Evolutionary conservation across 75 land plant genomes (phyloP).

Genomic region (Picea glauca): DNA sequence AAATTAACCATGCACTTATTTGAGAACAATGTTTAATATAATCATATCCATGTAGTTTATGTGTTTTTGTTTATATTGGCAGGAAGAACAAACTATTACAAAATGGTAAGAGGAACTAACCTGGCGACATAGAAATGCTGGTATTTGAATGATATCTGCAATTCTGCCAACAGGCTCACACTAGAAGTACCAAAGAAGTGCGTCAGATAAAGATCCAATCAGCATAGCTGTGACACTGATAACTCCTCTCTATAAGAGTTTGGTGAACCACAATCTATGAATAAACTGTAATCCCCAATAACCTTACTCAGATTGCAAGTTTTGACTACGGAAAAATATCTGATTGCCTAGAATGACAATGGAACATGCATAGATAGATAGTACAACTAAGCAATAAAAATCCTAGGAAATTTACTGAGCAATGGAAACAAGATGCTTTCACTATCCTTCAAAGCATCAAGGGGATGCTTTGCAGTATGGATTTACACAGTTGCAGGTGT

Average conservation of each 20-base stretch:
- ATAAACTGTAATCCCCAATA: too few species aligned
- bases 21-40: neutral
- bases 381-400: too few species aligned
- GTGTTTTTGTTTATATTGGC: neutral
- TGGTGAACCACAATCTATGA: too few species aligned
- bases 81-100: neutral
- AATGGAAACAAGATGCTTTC: too few species aligned
- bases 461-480: too few species aligned
- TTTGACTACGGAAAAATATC: neutral
- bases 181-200: constrained; percentile 26
- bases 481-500: too few species aligned
- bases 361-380: too few species aligned
- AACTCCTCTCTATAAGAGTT: neutral
- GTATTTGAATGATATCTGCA: constrained; percentile 99
- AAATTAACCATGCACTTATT: neutral
- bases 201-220: neutral
- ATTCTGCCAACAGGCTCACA: constrained; percentile 91
- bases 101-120: constrained; percentile 22
- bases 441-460: too few species aligned
- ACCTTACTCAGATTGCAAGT: neutral
- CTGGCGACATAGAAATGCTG: constrained; percentile 97
- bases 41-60: neutral
- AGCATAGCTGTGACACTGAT: neutral
- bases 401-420: too few species aligned
- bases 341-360: too few species aligned